Conservation (phyloP, 371 early-diverging fungal genomes). For the Apophysomyces trapeziformis region DNA sequence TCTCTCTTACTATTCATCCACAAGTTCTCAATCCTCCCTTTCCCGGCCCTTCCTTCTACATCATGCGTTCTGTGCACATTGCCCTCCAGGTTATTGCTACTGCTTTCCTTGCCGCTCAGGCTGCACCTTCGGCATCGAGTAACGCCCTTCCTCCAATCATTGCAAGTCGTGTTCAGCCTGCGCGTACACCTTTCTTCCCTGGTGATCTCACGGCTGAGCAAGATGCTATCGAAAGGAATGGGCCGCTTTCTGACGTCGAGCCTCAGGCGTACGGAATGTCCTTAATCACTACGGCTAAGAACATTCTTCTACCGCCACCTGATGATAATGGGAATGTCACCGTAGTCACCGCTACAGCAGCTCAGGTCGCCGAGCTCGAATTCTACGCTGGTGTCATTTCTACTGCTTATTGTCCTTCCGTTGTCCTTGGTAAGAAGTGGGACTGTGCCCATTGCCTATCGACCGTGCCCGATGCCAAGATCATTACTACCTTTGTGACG, state of each 20-base stretch:
- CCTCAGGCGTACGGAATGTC: background rate
- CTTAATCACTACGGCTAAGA: background rate
- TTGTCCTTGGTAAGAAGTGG: conserved; percentile 15
- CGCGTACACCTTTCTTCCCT: background rate
- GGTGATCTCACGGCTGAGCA: background rate
- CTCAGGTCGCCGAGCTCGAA: conserved; percentile 3
- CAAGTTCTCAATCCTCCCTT: too few relatives aligned
- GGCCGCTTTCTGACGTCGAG: background rate
- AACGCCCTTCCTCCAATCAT: background rate
- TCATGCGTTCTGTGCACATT: background rate
- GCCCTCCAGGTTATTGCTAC: background rate
- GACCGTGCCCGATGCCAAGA: conserved; percentile 6
- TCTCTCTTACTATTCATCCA: too few relatives aligned
- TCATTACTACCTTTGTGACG: conserved; percentile 24
- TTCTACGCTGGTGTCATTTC: conserved; percentile 20
- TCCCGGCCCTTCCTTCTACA: background rate
- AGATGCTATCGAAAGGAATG: background rate
- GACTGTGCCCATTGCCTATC: conserved; percentile 16
- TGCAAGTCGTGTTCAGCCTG: background rate
- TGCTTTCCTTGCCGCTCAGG: background rate
- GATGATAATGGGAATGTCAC: background rate
- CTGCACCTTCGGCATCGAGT: background rate
- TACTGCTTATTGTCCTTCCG: conserved; percentile 22
- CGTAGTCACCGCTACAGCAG: background rate
- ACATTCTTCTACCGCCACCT: background rate